phyloP scores from a whole-genome alignment of 257 asterid species.

The Paraleonurus japonicus region DNA sequence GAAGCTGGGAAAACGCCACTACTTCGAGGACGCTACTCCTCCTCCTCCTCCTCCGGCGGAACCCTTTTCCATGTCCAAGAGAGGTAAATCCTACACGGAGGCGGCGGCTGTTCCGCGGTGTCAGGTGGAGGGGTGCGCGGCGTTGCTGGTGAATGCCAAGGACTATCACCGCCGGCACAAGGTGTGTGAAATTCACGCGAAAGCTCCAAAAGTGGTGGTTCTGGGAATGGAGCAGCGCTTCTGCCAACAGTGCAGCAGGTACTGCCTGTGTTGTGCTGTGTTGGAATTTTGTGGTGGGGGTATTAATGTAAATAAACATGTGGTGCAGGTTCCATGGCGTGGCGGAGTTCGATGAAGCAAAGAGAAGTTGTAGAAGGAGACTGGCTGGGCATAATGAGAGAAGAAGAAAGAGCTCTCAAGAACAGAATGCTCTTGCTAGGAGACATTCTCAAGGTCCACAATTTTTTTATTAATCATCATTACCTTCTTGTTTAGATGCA shows the following conservation, averaged over 20 bases:
- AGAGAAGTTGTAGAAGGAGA: slow-evolving; percentile 74
- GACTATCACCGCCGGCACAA: slow-evolving; percentile 68
- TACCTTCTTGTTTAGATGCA: not conserved
- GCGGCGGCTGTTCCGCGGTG: slow-evolving; percentile 40
- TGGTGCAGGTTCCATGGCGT: slow-evolving; percentile 58
- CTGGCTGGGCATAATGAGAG: slow-evolving; percentile 76
- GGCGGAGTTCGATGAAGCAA: slow-evolving; percentile 63
- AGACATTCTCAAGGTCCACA: slow-evolving; percentile 44
- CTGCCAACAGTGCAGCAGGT: slow-evolving; percentile 85
- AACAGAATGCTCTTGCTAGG: slow-evolving; percentile 32
- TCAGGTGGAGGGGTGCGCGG: slow-evolving; percentile 71
- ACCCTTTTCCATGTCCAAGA: slow-evolving; percentile 28
- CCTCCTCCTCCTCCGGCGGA: not conserved
- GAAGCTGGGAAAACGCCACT: slow-evolving; percentile 66
- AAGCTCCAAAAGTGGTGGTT: slow-evolving; percentile 58
- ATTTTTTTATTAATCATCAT: not conserved
- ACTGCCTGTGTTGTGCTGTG: too few species aligned
- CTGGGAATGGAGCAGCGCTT: slow-evolving; percentile 64
- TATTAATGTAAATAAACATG: not conserved
- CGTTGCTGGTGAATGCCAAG: slow-evolving; percentile 44
- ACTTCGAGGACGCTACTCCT: slow-evolving; percentile 33
- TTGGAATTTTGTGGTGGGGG: not conserved
- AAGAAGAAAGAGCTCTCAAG: slow-evolving; percentile 65
- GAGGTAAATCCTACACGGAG: slow-evolving; percentile 22
- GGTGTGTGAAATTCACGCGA: slow-evolving; percentile 68